Evolutionary conservation across 2,329 filamentous ascomycete genomes (phyloP).

Genomic region (Ophiocordyceps australis): DNA sequence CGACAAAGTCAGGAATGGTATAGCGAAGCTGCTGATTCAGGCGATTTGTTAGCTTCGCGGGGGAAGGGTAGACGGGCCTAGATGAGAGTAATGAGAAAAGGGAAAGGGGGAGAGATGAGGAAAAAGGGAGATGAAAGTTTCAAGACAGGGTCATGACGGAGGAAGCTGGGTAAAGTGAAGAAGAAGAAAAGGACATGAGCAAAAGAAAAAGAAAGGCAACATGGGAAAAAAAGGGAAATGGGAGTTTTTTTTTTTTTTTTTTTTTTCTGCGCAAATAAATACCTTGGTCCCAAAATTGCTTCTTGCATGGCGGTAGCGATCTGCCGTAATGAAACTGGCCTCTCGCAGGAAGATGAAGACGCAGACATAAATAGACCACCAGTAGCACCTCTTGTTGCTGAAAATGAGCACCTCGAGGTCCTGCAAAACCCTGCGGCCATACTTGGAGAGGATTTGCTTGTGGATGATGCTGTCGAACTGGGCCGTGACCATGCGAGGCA

Average conservation of each 20-base stretch:
- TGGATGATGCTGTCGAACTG: constrained; percentile 25
- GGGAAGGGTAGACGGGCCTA: too few species aligned
- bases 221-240: too few species aligned
- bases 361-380: constrained; percentile 17
- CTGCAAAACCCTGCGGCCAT: constrained; percentile 14
- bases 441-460: constrained; percentile 14
- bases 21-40: constrained; percentile 12
- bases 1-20: constrained; percentile 20
- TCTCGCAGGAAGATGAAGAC: constrained; percentile 24
- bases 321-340: constrained; percentile 18
- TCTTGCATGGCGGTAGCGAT: constrained; percentile 22
- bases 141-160: too few species aligned
- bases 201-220: too few species aligned
- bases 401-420: constrained; percentile 16
- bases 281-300: constrained; percentile 14
- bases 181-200: too few species aligned
- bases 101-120: too few species aligned
- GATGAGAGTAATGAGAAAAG: too few species aligned
- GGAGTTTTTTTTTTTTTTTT: too few species aligned
- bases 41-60: too few species aligned
- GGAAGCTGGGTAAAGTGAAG: too few species aligned
- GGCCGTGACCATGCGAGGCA: constrained; percentile 24
- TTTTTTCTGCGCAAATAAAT: too few species aligned
- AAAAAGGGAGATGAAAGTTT: too few species aligned
- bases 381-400: constrained; percentile 12